Conservation (phyloP, 441 rosid species). For the Dalechampia spathulata region DNA sequence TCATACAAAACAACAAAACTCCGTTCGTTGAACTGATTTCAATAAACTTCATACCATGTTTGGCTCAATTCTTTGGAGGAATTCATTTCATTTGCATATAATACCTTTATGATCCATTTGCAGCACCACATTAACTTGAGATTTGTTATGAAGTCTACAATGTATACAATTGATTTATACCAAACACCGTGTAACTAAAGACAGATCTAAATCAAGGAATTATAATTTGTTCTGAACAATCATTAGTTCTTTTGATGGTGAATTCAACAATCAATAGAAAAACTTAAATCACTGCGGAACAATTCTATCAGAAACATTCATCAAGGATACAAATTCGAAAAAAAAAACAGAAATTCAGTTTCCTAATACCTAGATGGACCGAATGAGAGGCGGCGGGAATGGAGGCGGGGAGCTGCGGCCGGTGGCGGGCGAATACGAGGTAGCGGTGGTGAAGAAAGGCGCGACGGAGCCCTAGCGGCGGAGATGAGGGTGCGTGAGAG, state of each 20-base stretch:
- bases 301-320: no score
- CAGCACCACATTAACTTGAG: no score
- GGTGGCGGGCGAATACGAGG: slow-evolving; percentile 42
- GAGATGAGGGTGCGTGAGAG: slow-evolving; percentile 33
- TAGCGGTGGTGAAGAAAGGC: slow-evolving; percentile 43
- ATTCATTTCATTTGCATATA: no score
- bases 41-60: no score
- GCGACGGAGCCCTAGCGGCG: slow-evolving; percentile 47
- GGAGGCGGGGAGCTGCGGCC: slow-evolving; percentile 36
- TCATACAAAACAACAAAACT: no score
- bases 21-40: background rate
- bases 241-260: background rate
- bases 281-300: no score
- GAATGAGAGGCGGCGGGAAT: slow-evolving; percentile 47
- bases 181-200: no score
- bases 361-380: slow-evolving; percentile 41
- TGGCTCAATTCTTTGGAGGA: no score
- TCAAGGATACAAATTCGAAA: background rate
- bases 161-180: no score
- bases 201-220: background rate
- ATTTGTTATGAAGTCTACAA: no score
- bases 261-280: background rate
- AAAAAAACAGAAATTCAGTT: no score
- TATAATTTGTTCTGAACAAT: background rate
- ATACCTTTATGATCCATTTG: no score